Conservation (phyloP, 495 filamentous ascomycete species). For the Halenospora varia region DNA sequence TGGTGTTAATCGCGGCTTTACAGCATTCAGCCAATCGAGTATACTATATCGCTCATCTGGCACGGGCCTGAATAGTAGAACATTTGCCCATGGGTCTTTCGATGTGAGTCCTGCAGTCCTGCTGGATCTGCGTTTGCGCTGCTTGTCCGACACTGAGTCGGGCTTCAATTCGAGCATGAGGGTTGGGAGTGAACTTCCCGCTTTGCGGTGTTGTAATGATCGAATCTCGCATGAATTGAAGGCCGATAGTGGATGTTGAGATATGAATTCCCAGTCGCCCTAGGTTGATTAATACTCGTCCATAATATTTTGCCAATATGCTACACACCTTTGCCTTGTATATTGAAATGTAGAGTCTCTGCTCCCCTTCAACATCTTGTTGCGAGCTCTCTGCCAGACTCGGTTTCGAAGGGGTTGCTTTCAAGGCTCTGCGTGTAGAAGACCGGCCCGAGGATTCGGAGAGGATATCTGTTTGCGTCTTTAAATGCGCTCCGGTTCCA, state of each 20-base stretch:
- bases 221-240: conserved; percentile 50
- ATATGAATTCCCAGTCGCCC: conserved; percentile 46
- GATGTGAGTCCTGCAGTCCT: conserved; percentile 42
- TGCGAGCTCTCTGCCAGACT: conserved; percentile 18
- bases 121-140: conserved; percentile 53
- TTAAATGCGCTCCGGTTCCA: conserved; percentile 11
- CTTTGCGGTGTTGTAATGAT: conserved; percentile 49
- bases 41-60: conserved; percentile 23
- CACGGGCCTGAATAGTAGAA: conserved; percentile 21
- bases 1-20: conserved; percentile 18
- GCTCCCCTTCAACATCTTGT: conserved; percentile 26
- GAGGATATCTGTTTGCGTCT: conserved; percentile 13
- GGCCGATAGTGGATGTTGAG: conserved; percentile 43
- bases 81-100: conserved; percentile 20
- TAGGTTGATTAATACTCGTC: conserved; percentile 25
- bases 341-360: conserved; percentile 45
- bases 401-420: conserved; percentile 18
- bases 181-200: conserved; percentile 44
- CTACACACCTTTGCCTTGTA: conserved; percentile 49
- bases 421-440: conserved; percentile 18
- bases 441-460: background rate
- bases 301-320: background rate
- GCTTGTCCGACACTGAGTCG: conserved; percentile 45
- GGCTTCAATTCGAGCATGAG: conserved; percentile 47
- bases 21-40: conserved; percentile 18